Conservation (phyloP, 2,329 filamentous ascomycete genomes). For the Lachnellula cervina region DNA sequence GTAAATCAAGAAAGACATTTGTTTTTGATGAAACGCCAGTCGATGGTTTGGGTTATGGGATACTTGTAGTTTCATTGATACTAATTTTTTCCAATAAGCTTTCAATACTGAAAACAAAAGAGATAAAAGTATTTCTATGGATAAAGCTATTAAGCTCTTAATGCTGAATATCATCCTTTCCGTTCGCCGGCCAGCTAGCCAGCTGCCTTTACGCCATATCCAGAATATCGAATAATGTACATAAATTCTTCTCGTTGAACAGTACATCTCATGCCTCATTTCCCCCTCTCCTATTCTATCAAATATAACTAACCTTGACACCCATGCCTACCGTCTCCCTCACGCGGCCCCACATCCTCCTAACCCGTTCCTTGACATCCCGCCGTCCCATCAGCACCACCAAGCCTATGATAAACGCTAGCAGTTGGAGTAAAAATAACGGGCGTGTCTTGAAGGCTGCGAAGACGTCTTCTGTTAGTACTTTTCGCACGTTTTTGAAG, state of each 20-base stretch:
- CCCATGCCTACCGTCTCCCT: slow-evolving; percentile 75
- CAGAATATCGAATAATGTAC: neutral
- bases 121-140: no score
- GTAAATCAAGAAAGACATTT: no score
- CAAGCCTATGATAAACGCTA: slow-evolving; percentile 78
- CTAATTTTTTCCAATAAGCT: no score
- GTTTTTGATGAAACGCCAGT: no score
- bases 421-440: slow-evolving; percentile 51
- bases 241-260: neutral
- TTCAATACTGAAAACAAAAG: no score
- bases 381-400: slow-evolving; percentile 69
- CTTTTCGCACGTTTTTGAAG: slow-evolving; percentile 45
- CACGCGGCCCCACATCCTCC: slow-evolving; percentile 59
- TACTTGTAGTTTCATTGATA: no score
- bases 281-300: slow-evolving; percentile 22
- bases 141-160: no score
- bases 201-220: no score
- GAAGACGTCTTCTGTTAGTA: slow-evolving; percentile 46
- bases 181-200: no score
- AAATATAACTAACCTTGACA: slow-evolving; percentile 96
- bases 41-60: no score
- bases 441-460: slow-evolving; percentile 52
- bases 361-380: slow-evolving; percentile 69
- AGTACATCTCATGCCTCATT: no score
- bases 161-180: no score